Percentiles rank a stretch among this genome's conserved stretches.
phyloP scores from a whole-genome alignment of 2,329 filamentous ascomycete genomes.

The Dothiorella sarmentorum region DNA sequence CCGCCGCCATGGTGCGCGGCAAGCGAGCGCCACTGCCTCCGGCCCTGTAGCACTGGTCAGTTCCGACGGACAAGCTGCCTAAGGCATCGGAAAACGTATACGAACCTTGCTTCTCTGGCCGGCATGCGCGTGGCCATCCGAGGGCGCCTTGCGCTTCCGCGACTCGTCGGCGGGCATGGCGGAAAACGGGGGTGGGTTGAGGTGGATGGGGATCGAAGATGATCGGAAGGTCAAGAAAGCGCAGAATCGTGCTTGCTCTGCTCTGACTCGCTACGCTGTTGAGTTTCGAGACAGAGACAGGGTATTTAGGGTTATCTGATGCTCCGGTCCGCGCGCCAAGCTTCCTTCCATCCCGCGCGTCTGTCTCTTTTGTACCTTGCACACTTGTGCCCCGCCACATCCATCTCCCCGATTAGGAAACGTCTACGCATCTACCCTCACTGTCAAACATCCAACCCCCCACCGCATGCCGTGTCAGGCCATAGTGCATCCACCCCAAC shows the following conservation, averaged over 20 bases:
- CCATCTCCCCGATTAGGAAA: background rate
- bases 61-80: background rate
- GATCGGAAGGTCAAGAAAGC: background rate
- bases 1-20: background rate
- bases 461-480: background rate
- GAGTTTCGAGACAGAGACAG: background rate
- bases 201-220: background rate
- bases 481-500: too few species aligned
- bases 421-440: background rate
- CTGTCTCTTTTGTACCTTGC: too few species aligned
- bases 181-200: background rate
- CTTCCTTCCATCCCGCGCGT: background rate
- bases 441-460: background rate
- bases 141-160: constrained; percentile 21
- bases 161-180: constrained; percentile 6
- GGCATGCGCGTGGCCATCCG: constrained; percentile 1
- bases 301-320: constrained; percentile 13
- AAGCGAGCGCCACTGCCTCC: constrained; percentile 14
- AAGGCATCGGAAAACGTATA: background rate
- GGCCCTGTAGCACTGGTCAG: constrained; percentile 10
- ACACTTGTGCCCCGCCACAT: background rate
- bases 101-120: constrained; percentile 20
- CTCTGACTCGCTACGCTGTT: constrained; percentile 2
- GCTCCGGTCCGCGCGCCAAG: constrained; percentile 13
- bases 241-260: background rate